Evolutionary conservation across 768 basidiomycete species (phyloP), one percentile per base, ranked within the genome.

Genomic region (Coprinellus micaceus): DNA sequence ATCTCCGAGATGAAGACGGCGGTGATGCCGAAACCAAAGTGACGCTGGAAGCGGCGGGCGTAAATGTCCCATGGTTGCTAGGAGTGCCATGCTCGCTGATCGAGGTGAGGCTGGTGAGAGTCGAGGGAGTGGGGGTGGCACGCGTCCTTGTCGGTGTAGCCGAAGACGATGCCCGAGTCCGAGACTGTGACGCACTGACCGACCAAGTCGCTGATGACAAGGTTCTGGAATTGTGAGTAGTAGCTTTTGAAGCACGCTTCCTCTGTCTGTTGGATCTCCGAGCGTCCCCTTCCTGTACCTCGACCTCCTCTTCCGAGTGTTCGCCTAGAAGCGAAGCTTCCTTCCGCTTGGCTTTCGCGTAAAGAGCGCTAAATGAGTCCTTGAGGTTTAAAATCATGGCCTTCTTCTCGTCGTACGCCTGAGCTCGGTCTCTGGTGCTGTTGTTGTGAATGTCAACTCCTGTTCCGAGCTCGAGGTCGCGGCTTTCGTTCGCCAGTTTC

Each of bases 321-420:
- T 29, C 46, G 13, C 53, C 6, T 26, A 22, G 11, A 29, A 10
- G 19, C 22, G 9, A 9, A 15, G 52, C 12, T 30, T 24, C 47
- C 29, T 44, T 43, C 36, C n/a, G 24, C 4, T n/a, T 50, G 19
- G 19, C 39, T 10, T 10, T 25, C 49, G 11, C 28, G 17, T 44
- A 24, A 41, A n/a, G 19, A 4, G 28, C 29, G 30, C n/a, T 33
- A 17, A 25, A 21, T 41, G 36, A 52, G 21, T 13, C 24, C n/a
- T 22, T 26, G 33, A 48, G 55, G 22, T 26, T 52, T 46, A 22
- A 58, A 25, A 41, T 40, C 48, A 55, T 47, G 21, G 36, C 37
- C 11, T 62, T 63, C 58, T 83, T 83, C 50, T 82, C 79, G 0
- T 74, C 64, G 51, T 72, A 77, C 0, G 75, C 81, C 58, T 82